These are phyloP conservation scores for Vitis hybrid DNA, from an alignment of 177 flowering plant genomes.

Conservation along the genomic window DNA sequence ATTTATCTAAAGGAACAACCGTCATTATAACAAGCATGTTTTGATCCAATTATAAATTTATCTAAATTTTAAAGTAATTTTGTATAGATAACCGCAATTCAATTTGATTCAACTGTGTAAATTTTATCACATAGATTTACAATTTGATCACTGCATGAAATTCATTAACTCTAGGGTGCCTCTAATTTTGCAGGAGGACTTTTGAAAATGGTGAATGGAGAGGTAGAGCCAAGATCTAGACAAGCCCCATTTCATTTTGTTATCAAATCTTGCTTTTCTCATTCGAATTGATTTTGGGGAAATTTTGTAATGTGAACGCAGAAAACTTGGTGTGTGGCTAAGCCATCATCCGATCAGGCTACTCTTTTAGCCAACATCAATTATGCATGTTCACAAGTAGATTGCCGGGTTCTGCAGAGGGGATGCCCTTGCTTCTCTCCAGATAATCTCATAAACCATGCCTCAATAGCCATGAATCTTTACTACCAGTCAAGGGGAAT, in stretches of 20 bases:
- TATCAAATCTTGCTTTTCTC: too few relatives aligned
- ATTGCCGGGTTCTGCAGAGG: constrained; percentile 45
- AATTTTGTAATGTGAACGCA: constrained; percentile 18
- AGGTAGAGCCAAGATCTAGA: constrained; percentile 24
- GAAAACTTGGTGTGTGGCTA: constrained; percentile 89
- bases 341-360: constrained; percentile 60
- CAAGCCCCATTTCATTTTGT: too few relatives aligned
- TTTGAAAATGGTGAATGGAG: constrained; percentile 22
- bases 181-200: constrained; percentile 17
- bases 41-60: too few relatives aligned
- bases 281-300: neutral
- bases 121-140: too few relatives aligned
- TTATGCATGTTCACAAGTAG: constrained; percentile 67
- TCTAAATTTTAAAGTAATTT: too few relatives aligned
- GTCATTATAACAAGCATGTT: too few relatives aligned
- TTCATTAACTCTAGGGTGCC: too few relatives aligned
- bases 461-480: constrained; percentile 90
- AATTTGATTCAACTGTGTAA: too few relatives aligned
- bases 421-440: constrained; percentile 72
- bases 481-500: constrained; percentile 72
- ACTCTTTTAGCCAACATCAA: constrained; percentile 47
- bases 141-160: too few relatives aligned
- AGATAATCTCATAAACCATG: constrained; percentile 65
- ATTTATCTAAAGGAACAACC: too few relatives aligned
- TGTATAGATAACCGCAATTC: too few relatives aligned